Base-by-base conservation (phyloP, 306 rosid species). In the Arachis hypogaea region DNA sequence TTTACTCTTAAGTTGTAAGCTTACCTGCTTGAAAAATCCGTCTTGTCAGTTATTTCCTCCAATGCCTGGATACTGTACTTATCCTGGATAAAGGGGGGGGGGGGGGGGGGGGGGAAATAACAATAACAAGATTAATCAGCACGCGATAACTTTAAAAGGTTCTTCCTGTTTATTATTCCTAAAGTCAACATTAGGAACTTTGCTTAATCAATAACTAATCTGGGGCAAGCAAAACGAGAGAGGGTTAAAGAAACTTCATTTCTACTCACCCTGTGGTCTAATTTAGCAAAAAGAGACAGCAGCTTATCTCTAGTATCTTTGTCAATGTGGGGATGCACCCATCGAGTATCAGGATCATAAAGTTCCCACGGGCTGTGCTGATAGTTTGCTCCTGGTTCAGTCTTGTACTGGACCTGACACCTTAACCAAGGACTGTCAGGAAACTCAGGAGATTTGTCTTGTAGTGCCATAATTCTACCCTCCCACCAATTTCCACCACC, bases 361-460 rank as follows among this genome's bases (percentile, higher is more conserved):
- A 92, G 82, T 75, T 92, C 98, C 98, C 98, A 92, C 4, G 98
- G 98, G 82, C 96, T 85, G 73, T 92, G 98, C 59, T 8, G 65
- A 73, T 85, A 89, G 65, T n/a, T 42, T 38, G 75, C 84, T 42
- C 50, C 57, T 47, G 85, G 82, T 58, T 89, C 90, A 50, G 77
- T 72, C 76, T 78, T 80, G 71, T 92, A 92, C 57, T 66, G 75
- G 68, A 92, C 71, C 66, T 6, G 49, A 77, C 80, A 83, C 84
- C 90, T 86, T 66, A 88, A 88, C 98, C 98, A 89, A 41, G 98
- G 96, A 85, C 98, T 92, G 66, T 88, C 87, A 0, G 98, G 96
- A 75, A 92, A 92, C 45, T 86, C 90, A 18, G 2, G 65, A 65
- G 87, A 86, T 73, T 85, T 88, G 56, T 89, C 86, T 81, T 83